Evolutionary conservation across 2,329 filamentous ascomycete species (phyloP).

Genomic region (Sporothrix brasiliensis): DNA sequence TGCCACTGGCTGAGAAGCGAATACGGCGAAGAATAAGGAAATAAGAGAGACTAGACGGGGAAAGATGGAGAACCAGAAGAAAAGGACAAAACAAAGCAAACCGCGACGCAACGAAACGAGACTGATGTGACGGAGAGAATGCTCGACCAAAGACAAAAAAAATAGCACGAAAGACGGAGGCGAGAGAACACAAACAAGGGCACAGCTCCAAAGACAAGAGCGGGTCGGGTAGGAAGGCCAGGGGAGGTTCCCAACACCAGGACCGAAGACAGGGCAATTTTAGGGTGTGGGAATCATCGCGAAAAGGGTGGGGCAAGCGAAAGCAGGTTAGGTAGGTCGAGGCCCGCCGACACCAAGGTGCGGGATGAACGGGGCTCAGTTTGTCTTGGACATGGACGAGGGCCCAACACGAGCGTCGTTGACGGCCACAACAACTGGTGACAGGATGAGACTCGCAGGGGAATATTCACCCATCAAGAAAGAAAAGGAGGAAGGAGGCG

Average conservation of each 20-base stretch:
- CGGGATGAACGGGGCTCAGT: background rate
- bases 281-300: constrained; percentile 13
- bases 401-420: background rate
- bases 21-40: background rate
- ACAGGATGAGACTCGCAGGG: constrained; percentile 9
- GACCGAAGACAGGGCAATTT: constrained; percentile 14
- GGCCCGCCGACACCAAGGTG: background rate
- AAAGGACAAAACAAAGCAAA: background rate
- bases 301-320: background rate
- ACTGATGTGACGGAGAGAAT: background rate
- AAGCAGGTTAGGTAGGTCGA: constrained; percentile 1
- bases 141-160: constrained; percentile 1
- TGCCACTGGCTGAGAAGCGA: background rate
- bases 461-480: background rate
- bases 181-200: constrained; percentile 10
- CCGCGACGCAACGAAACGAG: background rate
- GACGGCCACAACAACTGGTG: background rate
- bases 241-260: background rate
- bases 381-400: constrained; percentile 17
- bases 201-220: constrained; percentile 19
- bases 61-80: constrained; percentile 11
- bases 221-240: constrained; percentile 5
- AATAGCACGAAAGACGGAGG: background rate
- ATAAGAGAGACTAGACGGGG: background rate
- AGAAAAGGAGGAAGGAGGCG: background rate